A percentile compares a stretch with the other conserved stretches of the same genome.
Evolutionary conservation across 345 rosid species (phyloP).

Genomic region (Angophora floribunda): DNA sequence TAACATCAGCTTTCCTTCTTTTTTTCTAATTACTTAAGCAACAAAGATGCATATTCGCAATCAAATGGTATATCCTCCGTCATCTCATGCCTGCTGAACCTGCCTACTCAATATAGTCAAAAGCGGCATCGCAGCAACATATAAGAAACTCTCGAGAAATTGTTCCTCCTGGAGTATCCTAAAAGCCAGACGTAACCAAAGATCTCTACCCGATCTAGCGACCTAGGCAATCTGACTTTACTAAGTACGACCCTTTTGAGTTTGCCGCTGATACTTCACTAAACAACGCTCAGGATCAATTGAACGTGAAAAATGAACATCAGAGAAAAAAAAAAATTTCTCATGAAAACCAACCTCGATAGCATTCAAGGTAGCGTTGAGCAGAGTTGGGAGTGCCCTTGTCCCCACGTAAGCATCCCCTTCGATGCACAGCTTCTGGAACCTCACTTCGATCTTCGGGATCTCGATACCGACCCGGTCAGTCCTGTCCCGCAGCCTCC

Average conservation of each 20-base stretch:
- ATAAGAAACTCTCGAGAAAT: not conserved
- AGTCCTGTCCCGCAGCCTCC: conserved; percentile 11
- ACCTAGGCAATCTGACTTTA: not conserved
- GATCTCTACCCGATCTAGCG: not conserved
- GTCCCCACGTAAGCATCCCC: conserved; percentile 30
- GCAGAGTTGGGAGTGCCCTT: conserved; percentile 32
- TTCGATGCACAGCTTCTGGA: conserved; percentile 21
- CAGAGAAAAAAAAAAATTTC: not conserved
- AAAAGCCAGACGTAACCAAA: not conserved
- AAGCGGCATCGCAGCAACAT: not conserved
- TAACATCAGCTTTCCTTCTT: not conserved
- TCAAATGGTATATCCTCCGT: not conserved
- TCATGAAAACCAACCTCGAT: conserved; percentile 9
- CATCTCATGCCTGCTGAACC: not conserved
- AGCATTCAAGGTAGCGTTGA: conserved; percentile 20
- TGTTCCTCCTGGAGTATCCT: not conserved
- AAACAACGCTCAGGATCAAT: not conserved
- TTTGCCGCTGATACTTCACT: not conserved
- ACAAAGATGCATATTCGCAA: not conserved
- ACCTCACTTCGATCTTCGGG: conserved; percentile 29
- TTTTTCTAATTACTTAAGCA: not conserved
- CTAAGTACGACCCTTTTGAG: not conserved
- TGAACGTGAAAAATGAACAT: not conserved
- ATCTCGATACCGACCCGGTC: conserved; percentile 25
- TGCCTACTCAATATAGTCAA: not conserved